Evolutionary conservation across 1,284 basidiomycete species (phyloP).

Genomic region (Blastosporella zonata): DNA sequence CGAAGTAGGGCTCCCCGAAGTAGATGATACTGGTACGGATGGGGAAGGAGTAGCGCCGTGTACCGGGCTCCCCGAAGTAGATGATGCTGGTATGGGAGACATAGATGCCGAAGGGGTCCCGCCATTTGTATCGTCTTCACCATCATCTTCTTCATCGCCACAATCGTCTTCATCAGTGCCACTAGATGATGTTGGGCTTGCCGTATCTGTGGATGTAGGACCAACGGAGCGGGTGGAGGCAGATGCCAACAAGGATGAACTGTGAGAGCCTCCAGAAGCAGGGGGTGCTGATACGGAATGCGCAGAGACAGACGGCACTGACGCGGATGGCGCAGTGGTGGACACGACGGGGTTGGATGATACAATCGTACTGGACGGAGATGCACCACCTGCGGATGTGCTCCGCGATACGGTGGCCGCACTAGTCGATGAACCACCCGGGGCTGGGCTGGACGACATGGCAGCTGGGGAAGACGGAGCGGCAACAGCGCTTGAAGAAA

Average conservation of each 20-base stretch:
- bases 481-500: neutral
- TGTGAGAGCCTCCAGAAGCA: neutral
- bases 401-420: neutral
- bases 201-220: neutral
- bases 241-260: neutral
- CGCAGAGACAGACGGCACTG: neutral
- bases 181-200: neutral
- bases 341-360: neutral
- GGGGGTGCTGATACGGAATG: neutral
- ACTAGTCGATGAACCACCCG: neutral
- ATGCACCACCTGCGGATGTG: neutral
- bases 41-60: too few relatives aligned
- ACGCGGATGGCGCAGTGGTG: neutral
- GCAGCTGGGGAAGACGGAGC: neutral
- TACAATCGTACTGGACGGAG: neutral
- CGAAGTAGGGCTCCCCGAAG: too few relatives aligned
- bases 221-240: neutral
- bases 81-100: too few relatives aligned
- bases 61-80: too few relatives aligned
- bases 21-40: too few relatives aligned
- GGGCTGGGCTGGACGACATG: conserved; percentile 4
- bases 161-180: conserved; percentile 8
- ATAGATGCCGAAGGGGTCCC: too few relatives aligned
- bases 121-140: neutral
- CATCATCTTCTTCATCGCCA: conserved; percentile 5